Conservation (phyloP, 345 rosid species). For the Melastoma malabathricum region DNA sequence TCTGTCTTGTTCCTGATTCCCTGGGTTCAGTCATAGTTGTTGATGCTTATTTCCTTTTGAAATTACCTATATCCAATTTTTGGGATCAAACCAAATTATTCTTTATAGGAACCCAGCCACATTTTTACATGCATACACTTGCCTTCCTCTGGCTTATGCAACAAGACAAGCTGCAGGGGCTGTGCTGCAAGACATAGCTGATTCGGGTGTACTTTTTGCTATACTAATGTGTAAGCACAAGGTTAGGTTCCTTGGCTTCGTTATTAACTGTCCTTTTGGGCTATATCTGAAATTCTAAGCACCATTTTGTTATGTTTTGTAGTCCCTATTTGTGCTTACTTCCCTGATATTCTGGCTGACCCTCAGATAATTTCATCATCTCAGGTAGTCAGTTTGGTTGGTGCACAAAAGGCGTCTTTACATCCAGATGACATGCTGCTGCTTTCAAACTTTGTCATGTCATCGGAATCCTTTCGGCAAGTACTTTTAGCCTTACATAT, state of each 20-base stretch:
- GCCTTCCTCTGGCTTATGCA: constrained; percentile 22
- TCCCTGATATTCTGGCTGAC: neutral
- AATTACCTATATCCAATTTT: too few relatives aligned
- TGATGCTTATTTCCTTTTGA: too few relatives aligned
- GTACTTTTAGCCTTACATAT: constrained; percentile 10
- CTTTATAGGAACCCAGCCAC: constrained; percentile 17
- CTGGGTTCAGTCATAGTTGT: neutral
- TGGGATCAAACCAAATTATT: neutral
- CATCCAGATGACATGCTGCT: constrained; percentile 95
- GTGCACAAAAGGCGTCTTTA: constrained; percentile 96
- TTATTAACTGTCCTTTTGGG: neutral
- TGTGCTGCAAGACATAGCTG: constrained; percentile 16
- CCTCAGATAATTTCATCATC: constrained; percentile 11
- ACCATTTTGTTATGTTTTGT: neutral
- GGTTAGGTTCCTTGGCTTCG: constrained; percentile 4
- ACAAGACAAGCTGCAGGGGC: constrained; percentile 21
- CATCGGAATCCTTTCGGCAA: constrained; percentile 93
- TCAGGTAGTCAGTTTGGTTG: constrained; percentile 89
- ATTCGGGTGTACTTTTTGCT: constrained; percentile 20
- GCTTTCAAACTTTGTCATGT: constrained; percentile 80
- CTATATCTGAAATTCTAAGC: neutral
- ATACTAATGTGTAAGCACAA: constrained; percentile 20
- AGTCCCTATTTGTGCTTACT: neutral
- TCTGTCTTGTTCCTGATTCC: neutral
- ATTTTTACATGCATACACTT: constrained; percentile 21